These are phyloP conservation scores for Quillaja saponaria DNA, from an alignment of 306 rosid species.

Conservation along the genomic window DNA sequence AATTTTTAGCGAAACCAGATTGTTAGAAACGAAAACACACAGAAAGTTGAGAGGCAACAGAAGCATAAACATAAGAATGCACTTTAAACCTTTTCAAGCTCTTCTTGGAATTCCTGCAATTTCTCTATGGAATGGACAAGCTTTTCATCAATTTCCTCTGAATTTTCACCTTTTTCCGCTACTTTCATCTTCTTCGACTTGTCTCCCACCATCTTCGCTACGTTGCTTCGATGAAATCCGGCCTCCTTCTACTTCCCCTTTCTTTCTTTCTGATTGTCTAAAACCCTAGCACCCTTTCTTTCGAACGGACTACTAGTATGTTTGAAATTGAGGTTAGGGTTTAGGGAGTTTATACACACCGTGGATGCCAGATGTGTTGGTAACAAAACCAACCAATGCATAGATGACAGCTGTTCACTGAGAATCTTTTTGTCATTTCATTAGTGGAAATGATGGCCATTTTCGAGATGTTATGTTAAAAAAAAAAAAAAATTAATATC, in stretches of 20 bases:
- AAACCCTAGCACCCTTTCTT: constrained; percentile 57
- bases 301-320: constrained; percentile 10
- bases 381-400: background rate
- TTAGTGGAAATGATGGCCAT: no score
- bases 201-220: constrained; percentile 61
- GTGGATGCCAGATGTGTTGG: background rate
- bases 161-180: constrained; percentile 44
- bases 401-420: background rate
- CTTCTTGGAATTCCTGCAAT: constrained; percentile 88
- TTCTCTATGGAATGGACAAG: constrained; percentile 80
- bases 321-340: constrained; percentile 49
- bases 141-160: constrained; percentile 62
- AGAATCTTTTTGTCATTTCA: background rate
- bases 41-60: background rate
- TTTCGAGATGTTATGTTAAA: no score
- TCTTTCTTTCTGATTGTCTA: constrained; percentile 20
- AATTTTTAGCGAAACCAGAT: background rate
- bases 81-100: constrained; percentile 71
- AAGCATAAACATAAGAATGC: background rate
- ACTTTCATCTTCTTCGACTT: constrained; percentile 68
- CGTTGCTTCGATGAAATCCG: constrained; percentile 18
- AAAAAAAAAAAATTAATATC: no score
- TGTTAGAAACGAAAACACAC: background rate
- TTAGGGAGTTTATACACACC: constrained; percentile 49
- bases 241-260: background rate